Base-by-base conservation (phyloP, 129 eudicot species). In the Centaurea solstitialis region DNA sequence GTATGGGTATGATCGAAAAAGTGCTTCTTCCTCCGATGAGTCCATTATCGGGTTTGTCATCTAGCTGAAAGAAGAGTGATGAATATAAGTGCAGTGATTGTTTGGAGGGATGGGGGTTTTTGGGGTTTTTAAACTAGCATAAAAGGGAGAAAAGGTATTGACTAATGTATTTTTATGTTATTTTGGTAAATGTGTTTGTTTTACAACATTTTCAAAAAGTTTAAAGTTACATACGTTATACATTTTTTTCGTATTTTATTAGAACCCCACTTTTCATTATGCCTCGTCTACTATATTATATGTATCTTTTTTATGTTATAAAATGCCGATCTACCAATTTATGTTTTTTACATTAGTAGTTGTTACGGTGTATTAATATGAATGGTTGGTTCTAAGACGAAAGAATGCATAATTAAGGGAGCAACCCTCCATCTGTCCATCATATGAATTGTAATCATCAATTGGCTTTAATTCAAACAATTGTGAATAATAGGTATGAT, bases 11-110 rank as follows among this genome's bases (percentile, higher is more conserved):
- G 89, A 77, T 6, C 83, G 76, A 79, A 87, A 90, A 1, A 90
- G 69, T 8, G 97, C 89, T 85, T 93, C 96, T 64, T 93, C 93
- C 78, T 89, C 96, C 20, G 89, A 82, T 70, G 86, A 79, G 7
- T 88, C 93, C 77, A 38, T 86, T 37, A 47, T 53, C 18, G 74
- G 20, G 66, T 77, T 82, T 1, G 81, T 33, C 91, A 80, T 87
- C 21, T 70, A 50, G 50, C 30, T 26, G 62, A 20, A 12, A 50
- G 76, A 59, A 15, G 81, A 73, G n/a, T 20, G 23, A 15, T 3
- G 74, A 62, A 18, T 11, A 50, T 50, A 50, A 50, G 6, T 4
- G 62, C 21, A 35, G 40, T 53, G 53, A 6, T 4, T 20, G 20
- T n/a, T 13, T 35, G 62, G 45, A 62, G 75, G 35, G 69, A 6